Evolutionary conservation across 164 flowering plant species (phyloP).

Genomic region (Tinospora cordifolia): DNA sequence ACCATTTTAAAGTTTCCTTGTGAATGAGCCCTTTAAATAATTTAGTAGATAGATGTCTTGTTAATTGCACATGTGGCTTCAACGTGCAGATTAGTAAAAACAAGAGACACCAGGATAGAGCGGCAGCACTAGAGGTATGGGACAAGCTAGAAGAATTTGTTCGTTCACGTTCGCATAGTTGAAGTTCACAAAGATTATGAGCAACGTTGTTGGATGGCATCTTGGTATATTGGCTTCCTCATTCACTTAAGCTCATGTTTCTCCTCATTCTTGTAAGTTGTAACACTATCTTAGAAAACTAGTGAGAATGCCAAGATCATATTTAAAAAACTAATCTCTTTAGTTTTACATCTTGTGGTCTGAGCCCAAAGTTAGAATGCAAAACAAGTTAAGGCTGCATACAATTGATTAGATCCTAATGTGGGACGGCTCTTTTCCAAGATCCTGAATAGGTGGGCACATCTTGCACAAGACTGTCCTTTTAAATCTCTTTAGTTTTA

Average conservation of each 20-base stretch:
- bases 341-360: too few relatives aligned
- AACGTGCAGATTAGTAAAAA: constrained; percentile 86
- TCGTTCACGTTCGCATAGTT: constrained; percentile 80
- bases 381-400: too few relatives aligned
- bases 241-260: not conserved
- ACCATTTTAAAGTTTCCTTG: not conserved
- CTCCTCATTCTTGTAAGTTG: not conserved
- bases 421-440: too few relatives aligned
- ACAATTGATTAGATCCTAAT: too few relatives aligned
- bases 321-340: not conserved
- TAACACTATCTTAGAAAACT: not conserved
- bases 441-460: too few relatives aligned
- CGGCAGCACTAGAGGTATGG: constrained; percentile 99
- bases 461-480: too few relatives aligned
- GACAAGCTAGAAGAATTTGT: constrained; percentile 86
- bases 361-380: too few relatives aligned
- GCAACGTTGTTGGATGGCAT: not conserved
- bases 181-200: constrained; percentile 10
- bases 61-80: not conserved
- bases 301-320: not conserved
- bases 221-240: not conserved
- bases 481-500: not conserved
- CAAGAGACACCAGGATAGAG: constrained; percentile 92
- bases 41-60: not conserved
- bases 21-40: not conserved